Percentiles rank a stretch among this genome's conserved stretches.
These are phyloP conservation scores for Saccharomycopsis sp. DNA, from an alignment of 805 yeast species.

Conservation along the genomic window DNA sequence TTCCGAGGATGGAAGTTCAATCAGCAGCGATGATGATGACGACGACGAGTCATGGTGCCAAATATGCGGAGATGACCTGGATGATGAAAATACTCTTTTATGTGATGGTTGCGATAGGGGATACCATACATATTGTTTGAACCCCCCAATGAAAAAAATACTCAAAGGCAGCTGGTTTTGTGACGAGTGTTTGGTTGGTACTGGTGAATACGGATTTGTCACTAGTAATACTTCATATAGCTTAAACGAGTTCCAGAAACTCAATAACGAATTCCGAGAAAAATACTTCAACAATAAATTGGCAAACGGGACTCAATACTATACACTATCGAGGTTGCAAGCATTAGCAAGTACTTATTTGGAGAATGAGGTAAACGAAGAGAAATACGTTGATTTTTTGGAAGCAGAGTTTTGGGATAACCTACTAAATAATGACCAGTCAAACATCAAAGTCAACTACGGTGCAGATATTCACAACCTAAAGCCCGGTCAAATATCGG, in stretches of 20 bases:
- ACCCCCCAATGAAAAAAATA: conserved; percentile 41
- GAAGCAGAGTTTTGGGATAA: conserved; percentile 66
- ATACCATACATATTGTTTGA: conserved; percentile 62
- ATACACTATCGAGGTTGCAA: not conserved
- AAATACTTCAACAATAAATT: conserved; percentile 34
- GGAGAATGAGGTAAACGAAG: conserved; percentile 37
- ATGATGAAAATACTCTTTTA: conserved; percentile 35
- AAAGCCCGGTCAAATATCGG: conserved; percentile 57
- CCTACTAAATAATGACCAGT: conserved; percentile 31
- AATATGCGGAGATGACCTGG: conserved; percentile 26
- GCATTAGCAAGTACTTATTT: conserved; percentile 50
- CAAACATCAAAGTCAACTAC: conserved; percentile 57
- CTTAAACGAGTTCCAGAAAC: conserved; percentile 48
- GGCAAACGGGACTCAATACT: conserved; percentile 24
- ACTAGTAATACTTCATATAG: conserved; percentile 50
- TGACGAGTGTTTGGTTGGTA: conserved; percentile 73
- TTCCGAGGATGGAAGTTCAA: conserved; percentile 24
- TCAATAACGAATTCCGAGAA: conserved; percentile 43
- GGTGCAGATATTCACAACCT: conserved; percentile 79
- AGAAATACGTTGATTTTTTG: conserved; percentile 25
- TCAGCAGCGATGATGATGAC: conserved; percentile 19
- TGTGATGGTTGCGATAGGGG: conserved; percentile 72
- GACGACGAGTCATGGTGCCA: conserved; percentile 25
- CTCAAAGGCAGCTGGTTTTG: conserved; percentile 73
- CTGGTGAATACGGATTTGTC: conserved; percentile 83